Base-by-base conservation (phyloP, 2,329 filamentous ascomycete genomes). In the Colletotrichum kahawae region DNA sequence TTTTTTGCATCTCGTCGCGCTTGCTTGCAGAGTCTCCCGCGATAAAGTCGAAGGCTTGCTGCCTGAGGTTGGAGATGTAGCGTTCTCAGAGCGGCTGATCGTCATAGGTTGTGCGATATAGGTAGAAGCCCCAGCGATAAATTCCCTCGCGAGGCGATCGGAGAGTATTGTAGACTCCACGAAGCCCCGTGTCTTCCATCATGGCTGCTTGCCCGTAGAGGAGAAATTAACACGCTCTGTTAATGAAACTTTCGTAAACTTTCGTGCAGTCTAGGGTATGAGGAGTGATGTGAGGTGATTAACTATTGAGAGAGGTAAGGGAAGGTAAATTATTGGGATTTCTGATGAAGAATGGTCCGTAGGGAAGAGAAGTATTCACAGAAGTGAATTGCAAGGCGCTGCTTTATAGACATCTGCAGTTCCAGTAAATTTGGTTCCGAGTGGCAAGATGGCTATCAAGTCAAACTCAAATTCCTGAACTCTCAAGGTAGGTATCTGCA, bases 91-190 rank as follows among this genome's bases (percentile, higher is more conserved):
- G 38, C 29, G 8, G 62, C 36, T 65, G 62, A 27, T 65, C 12
- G 16, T 51, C 36, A 27, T 48, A 65, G 14, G 62, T 51, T 0
- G 18, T 14, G 31, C 62, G 62, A 34, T 65, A 65, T 1, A 65
- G 24, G 7, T 65, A 65, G 36, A 65, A 65, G 36, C 62, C 62
- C 62, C 62, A 65, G 10, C 62, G 62, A 31, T 65, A 65, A 13
- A 51, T 51, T 0, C 43, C 43, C 0, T 24, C n/a, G 2, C 43
- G 43, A 1, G 43, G 7, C 43, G 2, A 51, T 7, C 1, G 0
- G 5, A 51, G n/a, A 24, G n/a, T 51, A 21, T 51, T 2, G 43
- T 51, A 51, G n/a, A 51, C 43, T 51, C 43, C 43, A 2, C 43
- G 43, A 1, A 51, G 43, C 43, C 1, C 0, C 43, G 43, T 51